These are phyloP conservation scores for Isabelozyma rhagii DNA, from an alignment of 805 yeast genomes.

Conservation along the genomic window DNA sequence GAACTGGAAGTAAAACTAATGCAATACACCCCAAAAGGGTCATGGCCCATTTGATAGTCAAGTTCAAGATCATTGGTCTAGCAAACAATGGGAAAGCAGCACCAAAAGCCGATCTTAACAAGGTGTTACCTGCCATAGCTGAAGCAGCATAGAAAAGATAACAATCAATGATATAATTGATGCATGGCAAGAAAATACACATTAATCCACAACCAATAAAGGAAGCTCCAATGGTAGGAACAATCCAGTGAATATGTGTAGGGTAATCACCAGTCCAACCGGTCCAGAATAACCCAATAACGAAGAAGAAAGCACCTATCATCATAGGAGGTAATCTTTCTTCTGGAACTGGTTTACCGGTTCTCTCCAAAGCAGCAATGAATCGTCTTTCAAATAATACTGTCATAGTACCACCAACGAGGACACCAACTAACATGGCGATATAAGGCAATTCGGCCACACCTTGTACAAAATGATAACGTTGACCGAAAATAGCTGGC, in stretches of 20 bases:
- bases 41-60: slow-evolving; percentile 55
- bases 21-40: slow-evolving; percentile 54
- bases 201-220: slow-evolving; percentile 45
- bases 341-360: slow-evolving; percentile 64
- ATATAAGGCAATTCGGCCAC: slow-evolving; percentile 77
- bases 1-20: slow-evolving; percentile 46
- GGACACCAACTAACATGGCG: slow-evolving; percentile 67
- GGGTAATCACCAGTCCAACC: slow-evolving; percentile 84
- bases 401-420: slow-evolving; percentile 53
- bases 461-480: slow-evolving; percentile 60
- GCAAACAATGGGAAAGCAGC: slow-evolving; percentile 63
- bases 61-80: slow-evolving; percentile 45
- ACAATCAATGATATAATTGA: slow-evolving; percentile 61
- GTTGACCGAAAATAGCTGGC: slow-evolving; percentile 45
- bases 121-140: slow-evolving; percentile 63
- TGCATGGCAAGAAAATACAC: slow-evolving; percentile 55
- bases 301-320: slow-evolving; percentile 65
- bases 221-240: slow-evolving; percentile 48
- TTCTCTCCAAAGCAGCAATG: slow-evolving; percentile 12
- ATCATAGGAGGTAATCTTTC: slow-evolving; percentile 76
- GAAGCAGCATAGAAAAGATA: slow-evolving; percentile 58
- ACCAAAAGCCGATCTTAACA: slow-evolving; percentile 56
- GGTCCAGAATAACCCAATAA: slow-evolving; percentile 81
- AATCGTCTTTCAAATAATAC: slow-evolving; percentile 50
- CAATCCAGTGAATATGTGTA: slow-evolving; percentile 73